These are phyloP conservation scores for Flaveria bidentis DNA, from an alignment of 129 eudicot genomes.

Conservation along the genomic window DNA sequence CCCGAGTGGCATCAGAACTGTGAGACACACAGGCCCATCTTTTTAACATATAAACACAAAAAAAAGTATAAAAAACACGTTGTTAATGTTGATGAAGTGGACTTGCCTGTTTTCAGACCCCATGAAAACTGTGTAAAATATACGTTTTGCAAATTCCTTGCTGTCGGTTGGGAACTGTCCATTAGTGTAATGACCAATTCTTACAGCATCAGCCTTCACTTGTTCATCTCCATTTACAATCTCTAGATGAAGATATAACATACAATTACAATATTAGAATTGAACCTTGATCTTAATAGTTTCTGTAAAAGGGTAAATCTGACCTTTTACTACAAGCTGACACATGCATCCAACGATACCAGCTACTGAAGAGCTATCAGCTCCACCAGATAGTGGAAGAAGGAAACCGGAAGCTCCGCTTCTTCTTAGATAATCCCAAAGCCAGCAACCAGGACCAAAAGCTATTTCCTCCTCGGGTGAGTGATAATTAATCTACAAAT, in stretches of 20 bases:
- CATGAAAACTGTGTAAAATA: slow-evolving; percentile 95
- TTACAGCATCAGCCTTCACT: slow-evolving; percentile 83
- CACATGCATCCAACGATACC: slow-evolving; percentile 99
- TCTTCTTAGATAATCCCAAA: slow-evolving; percentile 97
- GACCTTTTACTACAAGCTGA: slow-evolving; percentile 95
- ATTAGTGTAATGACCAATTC: slow-evolving; percentile 80
- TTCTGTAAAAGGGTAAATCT: slow-evolving; percentile 6
- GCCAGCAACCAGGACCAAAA: slow-evolving; percentile 96
- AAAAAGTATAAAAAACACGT: background rate
- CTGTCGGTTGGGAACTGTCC: slow-evolving; percentile 88
- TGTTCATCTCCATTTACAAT: slow-evolving; percentile 84
- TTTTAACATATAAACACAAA: slow-evolving; percentile 1
- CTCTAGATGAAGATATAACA: slow-evolving; percentile 41
- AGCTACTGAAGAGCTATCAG: slow-evolving; percentile 99
- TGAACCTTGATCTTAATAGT: background rate
- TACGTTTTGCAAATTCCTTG: slow-evolving; percentile 86
- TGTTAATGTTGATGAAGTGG: background rate
- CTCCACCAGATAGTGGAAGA: slow-evolving; percentile 99
- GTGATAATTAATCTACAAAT: slow-evolving; percentile 71
- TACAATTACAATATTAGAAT: background rate
- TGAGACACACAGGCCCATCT: background rate
- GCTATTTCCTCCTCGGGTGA: slow-evolving; percentile 95
- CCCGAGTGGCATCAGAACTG: slow-evolving; percentile 83
- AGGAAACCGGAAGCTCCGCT: slow-evolving; percentile 97
- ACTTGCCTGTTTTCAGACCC: slow-evolving; percentile 91